phyloP scores from a whole-genome alignment of 176 grass and related monocot species.

The Thalia dealbata region DNA sequence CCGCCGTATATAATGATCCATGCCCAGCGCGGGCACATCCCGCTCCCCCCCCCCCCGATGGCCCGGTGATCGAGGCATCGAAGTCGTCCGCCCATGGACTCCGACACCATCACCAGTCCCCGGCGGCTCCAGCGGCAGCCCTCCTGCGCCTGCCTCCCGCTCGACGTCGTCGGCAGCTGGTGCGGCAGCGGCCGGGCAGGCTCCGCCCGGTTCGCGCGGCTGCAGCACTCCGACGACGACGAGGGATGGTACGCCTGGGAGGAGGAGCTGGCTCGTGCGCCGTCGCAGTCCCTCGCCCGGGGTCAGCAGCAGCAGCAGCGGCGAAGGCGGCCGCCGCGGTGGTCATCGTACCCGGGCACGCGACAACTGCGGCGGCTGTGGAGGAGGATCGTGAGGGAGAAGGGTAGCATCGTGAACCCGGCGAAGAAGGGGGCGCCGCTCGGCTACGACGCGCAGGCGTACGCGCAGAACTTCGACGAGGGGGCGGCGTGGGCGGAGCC shows the following conservation, averaged over 20 bases:
- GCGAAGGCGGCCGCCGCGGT: too few species aligned
- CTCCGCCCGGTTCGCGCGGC: background rate
- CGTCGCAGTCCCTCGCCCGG: background rate
- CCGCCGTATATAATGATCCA: too few species aligned
- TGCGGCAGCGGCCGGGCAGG: background rate
- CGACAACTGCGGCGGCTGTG: conserved; percentile 5
- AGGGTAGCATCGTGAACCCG: background rate
- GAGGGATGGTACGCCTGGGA: background rate
- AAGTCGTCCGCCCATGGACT: background rate
- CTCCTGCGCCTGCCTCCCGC: background rate
- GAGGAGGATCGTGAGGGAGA: conserved; percentile 14
- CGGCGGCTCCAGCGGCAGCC: background rate
- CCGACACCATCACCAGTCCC: background rate
- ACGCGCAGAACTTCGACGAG: conserved; percentile 69
- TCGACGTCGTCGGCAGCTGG: background rate
- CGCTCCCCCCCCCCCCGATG: background rate
- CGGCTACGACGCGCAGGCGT: conserved; percentile 25
- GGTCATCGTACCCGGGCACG: background rate
- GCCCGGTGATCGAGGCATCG: background rate
- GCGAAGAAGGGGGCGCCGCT: background rate
- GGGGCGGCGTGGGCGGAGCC: conserved; percentile 32
- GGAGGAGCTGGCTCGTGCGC: background rate
- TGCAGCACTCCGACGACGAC: background rate
- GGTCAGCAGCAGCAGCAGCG: too few species aligned
- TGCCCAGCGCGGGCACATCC: too few species aligned